Evolutionary conservation across 2,329 filamentous ascomycete genomes (phyloP).

Genomic region (Hirsutella thompsonii): DNA sequence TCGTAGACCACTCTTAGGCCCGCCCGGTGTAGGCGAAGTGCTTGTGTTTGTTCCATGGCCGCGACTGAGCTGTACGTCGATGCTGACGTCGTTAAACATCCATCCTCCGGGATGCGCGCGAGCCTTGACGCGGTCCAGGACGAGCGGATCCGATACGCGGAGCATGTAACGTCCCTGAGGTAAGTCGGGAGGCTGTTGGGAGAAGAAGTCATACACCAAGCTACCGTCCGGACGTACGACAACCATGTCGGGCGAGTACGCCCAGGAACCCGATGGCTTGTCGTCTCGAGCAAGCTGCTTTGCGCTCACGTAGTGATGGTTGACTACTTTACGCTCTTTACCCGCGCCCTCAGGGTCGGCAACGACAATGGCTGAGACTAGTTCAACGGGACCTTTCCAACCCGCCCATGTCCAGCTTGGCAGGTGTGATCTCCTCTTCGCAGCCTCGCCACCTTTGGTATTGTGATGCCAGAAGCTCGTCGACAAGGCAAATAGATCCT

Average conservation of each 20-base stretch:
- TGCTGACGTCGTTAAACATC: slow-evolving; percentile 21
- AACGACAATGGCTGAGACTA: slow-evolving; percentile 19
- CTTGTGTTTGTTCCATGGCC: slow-evolving; percentile 1
- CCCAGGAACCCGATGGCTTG: slow-evolving; percentile 16
- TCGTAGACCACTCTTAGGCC: slow-evolving; percentile 11
- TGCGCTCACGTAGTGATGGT: slow-evolving; percentile 21
- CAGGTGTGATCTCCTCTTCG: slow-evolving; percentile 15
- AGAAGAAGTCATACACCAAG: slow-evolving; percentile 18
- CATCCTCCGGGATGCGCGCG: slow-evolving; percentile 17
- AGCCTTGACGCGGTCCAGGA: slow-evolving; percentile 21
- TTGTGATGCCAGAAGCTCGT: slow-evolving; percentile 24
- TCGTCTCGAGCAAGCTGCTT: slow-evolving; percentile 21
- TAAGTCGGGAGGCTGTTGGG: slow-evolving; percentile 9
- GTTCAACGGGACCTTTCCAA: slow-evolving; percentile 20
- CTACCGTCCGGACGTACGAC: slow-evolving; percentile 16
- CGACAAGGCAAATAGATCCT: slow-evolving; percentile 19
- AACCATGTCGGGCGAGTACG: slow-evolving; percentile 19
- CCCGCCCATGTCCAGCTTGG: slow-evolving; percentile 25
- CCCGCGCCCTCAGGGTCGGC: slow-evolving; percentile 15
- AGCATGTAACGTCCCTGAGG: slow-evolving; percentile 15
- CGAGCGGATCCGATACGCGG: slow-evolving; percentile 18
- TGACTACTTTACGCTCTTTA: slow-evolving; percentile 17
- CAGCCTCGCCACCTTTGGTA: slow-evolving; percentile 9
- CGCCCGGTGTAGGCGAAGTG: background rate
- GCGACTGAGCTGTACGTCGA: slow-evolving; percentile 19